These are phyloP conservation scores for Ogataea haglerorum DNA, from an alignment of 805 yeast species.

Conservation along the genomic window DNA sequence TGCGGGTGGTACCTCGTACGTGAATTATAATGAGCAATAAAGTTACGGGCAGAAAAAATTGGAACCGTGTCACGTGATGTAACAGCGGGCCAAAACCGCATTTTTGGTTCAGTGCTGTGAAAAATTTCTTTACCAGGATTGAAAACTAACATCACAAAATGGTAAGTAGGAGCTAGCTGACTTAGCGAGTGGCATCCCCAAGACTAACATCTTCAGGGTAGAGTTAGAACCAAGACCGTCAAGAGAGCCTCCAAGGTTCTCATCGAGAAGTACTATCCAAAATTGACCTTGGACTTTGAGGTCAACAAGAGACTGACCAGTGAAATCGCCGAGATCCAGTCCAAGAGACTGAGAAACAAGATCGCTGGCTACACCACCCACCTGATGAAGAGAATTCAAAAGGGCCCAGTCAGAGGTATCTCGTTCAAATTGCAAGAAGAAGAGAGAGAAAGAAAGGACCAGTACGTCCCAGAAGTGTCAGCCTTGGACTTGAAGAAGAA, in stretches of 20 bases:
- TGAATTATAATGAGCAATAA: background rate
- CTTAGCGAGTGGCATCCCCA: background rate
- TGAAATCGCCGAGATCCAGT: slow-evolving; percentile 98
- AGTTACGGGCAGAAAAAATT: background rate
- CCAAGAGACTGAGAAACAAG: slow-evolving; percentile 99
- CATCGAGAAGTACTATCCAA: slow-evolving; percentile 99
- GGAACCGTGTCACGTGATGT: slow-evolving; percentile 7
- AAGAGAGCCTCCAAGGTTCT: slow-evolving; percentile 99
- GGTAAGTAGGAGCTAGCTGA: slow-evolving; percentile 23
- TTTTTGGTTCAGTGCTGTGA: slow-evolving; percentile 8
- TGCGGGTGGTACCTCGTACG: slow-evolving; percentile 6
- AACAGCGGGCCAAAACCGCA: slow-evolving; percentile 1
- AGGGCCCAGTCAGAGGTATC: slow-evolving; percentile 99
- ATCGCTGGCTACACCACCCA: slow-evolving; percentile 99
- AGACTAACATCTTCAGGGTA: slow-evolving; percentile 62
- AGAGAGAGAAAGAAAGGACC: slow-evolving; percentile 99
- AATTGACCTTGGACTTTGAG: slow-evolving; percentile 98
- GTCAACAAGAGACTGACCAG: slow-evolving; percentile 99
- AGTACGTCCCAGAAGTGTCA: slow-evolving; percentile 99
- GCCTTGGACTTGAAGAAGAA: slow-evolving; percentile 97
- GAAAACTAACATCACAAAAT: slow-evolving; percentile 22
- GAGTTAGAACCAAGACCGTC: slow-evolving; percentile 99
- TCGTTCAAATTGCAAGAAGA: slow-evolving; percentile 99
- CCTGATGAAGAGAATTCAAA: slow-evolving; percentile 99
- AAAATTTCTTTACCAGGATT: slow-evolving; percentile 13